Percentiles rank a stretch among this genome's conserved stretches.
phyloP scores from a whole-genome alignment of 192 early-diverging fungal genomes.

The Umbelopsis ramanniana region DNA sequence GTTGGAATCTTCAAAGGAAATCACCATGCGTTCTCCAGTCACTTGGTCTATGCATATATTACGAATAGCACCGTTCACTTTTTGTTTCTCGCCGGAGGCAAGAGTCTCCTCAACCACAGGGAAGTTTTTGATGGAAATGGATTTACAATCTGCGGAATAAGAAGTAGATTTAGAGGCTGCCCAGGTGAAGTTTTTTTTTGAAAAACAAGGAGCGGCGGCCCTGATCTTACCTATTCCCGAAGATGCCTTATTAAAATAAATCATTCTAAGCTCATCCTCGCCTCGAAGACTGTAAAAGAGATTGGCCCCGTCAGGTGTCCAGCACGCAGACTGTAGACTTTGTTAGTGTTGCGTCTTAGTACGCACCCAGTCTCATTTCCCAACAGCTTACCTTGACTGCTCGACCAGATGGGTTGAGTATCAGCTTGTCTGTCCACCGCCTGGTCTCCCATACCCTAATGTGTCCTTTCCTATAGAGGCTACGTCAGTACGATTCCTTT shows the following conservation, averaged over 20 bases:
- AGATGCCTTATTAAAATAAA: constrained; percentile 42
- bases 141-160: constrained; percentile 11
- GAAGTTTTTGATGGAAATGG: constrained; percentile 9
- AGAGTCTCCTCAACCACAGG: background rate
- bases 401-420: constrained; percentile 35
- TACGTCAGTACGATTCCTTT: no score
- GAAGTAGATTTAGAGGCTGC: background rate
- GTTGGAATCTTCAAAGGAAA: constrained; percentile 54
- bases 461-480: constrained; percentile 27
- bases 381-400: constrained; percentile 36
- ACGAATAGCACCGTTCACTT: constrained; percentile 53
- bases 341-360: no score
- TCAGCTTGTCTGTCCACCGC: constrained; percentile 42
- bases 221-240: constrained; percentile 2
- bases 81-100: constrained; percentile 9
- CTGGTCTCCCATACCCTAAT: constrained; percentile 58
- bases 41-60: constrained; percentile 52
- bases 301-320: constrained; percentile 64
- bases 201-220: background rate
- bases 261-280: constrained; percentile 41
- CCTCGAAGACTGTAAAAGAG: constrained; percentile 57
- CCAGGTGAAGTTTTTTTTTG: background rate
- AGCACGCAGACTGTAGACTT: constrained; percentile 46
- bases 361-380: no score
- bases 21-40: constrained; percentile 55